Percentiles rank a stretch among this genome's conserved stretches.
Evolutionary conservation across 176 grass and related monocot species (phyloP).

Genomic region (Oryza officinalis): DNA sequence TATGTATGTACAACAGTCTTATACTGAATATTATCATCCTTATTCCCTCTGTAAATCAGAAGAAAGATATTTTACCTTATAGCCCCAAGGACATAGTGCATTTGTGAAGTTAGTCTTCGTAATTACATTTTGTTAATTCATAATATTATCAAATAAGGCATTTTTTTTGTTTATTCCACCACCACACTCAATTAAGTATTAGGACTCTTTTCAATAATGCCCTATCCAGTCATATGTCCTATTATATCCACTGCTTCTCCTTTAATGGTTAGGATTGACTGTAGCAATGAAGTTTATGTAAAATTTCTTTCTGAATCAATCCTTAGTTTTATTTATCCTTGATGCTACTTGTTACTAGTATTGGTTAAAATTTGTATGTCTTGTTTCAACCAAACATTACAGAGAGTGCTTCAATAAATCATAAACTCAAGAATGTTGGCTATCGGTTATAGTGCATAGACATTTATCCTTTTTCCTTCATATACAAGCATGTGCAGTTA

Average conservation of each 20-base stretch:
- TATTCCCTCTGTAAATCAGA: neutral
- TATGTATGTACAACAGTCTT: neutral
- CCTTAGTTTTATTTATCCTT: too few relatives aligned
- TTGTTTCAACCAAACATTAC: neutral
- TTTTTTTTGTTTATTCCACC: neutral
- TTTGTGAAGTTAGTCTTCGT: constrained; percentile 4
- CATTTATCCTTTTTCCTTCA: constrained; percentile 20
- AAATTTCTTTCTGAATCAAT: too few relatives aligned
- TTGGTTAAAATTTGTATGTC: too few relatives aligned
- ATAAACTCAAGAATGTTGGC: neutral
- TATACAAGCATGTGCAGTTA: neutral
- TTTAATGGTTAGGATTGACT: too few relatives aligned
- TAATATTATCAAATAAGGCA: too few relatives aligned
- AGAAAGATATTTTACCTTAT: neutral
- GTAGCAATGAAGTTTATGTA: too few relatives aligned
- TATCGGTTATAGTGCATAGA: neutral
- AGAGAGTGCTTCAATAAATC: neutral
- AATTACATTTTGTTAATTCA: neutral
- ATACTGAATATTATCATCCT: neutral
- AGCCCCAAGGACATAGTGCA: neutral
- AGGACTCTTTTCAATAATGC: neutral
- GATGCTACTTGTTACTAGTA: too few relatives aligned
- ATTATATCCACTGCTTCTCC: neutral
- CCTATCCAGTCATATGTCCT: neutral
- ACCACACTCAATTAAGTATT: neutral